phyloP scores from a whole-genome alignment of 1,284 basidiomycete species.

The Megacollybia platyphylla region DNA sequence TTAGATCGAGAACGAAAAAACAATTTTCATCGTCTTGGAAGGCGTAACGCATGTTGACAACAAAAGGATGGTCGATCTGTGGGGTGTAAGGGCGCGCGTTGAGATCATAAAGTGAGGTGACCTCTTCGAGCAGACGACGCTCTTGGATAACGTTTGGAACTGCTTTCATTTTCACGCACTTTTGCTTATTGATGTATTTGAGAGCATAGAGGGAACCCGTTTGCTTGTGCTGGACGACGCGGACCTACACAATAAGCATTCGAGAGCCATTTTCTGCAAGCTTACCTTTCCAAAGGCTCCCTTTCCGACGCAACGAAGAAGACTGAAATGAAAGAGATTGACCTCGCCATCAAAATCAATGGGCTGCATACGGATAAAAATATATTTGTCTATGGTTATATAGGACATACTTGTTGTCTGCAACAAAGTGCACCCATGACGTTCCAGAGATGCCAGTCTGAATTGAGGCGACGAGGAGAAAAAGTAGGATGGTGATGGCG shows the following conservation, averaged over 20 bases:
- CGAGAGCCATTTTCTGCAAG: slow-evolving; percentile 5
- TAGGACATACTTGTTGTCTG: slow-evolving; percentile 51
- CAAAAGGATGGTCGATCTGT: slow-evolving; percentile 92
- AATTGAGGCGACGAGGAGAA: too few relatives aligned
- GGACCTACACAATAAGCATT: slow-evolving; percentile 46
- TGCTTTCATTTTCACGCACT: slow-evolving; percentile 97
- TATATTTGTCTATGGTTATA: background rate
- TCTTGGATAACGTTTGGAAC: slow-evolving; percentile 97
- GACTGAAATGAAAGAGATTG: slow-evolving; percentile 94
- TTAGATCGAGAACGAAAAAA: slow-evolving; percentile 96
- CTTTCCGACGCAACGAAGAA: slow-evolving; percentile 90
- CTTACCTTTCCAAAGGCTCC: slow-evolving; percentile 88
- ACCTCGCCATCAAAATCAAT: slow-evolving; percentile 98
- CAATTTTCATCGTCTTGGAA: slow-evolving; percentile 99
- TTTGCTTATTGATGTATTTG: slow-evolving; percentile 98
- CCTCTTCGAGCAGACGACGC: slow-evolving; percentile 84
- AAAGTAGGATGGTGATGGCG: too few relatives aligned
- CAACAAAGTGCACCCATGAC: slow-evolving; percentile 77
- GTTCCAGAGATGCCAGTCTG: too few relatives aligned
- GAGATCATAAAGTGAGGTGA: slow-evolving; percentile 20
- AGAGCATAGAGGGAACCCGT: slow-evolving; percentile 90
- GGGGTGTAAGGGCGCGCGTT: slow-evolving; percentile 4
- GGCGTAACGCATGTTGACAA: slow-evolving; percentile 94
- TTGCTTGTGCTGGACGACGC: slow-evolving; percentile 97
- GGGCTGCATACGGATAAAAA: slow-evolving; percentile 38